Base-by-base conservation (phyloP, 768 basidiomycete species). In the Candolleomyces aberdarensis region DNA sequence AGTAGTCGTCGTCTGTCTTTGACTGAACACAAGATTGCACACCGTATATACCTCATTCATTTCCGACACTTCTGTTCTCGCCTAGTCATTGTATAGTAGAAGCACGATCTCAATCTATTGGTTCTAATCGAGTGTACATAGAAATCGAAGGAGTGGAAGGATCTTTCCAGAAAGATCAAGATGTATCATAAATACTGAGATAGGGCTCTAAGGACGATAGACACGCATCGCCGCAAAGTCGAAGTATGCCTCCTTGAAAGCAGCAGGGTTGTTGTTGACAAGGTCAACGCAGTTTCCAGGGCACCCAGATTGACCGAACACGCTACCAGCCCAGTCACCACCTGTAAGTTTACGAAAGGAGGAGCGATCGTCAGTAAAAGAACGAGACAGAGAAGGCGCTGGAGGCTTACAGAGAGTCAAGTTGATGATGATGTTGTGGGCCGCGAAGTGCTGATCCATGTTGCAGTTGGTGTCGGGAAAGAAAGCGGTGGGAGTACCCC, bases 201-300 rank as follows among this genome's bases (percentile, higher is more conserved):
- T 36, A 5, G 5, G 6, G 36, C 36, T 46, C 19, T 46, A 46
- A 46, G 44, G 44, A 46, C 15, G 46, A 56, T 78, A 78, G 2
- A 78, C 66, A 40, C 78, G 79, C 53, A 91, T 71, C 1, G 81
- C 79, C 31, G 80, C 81, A 70, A 92, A 78, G 43, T 89, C 82
- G 74, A 89, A 91, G 75, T 82, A 90, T 1, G 90, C 88, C 15
- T 84, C 72, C 19, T 64, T 48, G 71, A 90, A 91, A 11, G 83
- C 83, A 10, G 65, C 63, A 0, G 91, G 89, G 69, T 88, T 86
- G 66, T 80, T 78, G 73, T 83, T 78, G 53, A 88, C 86, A 65
- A 74, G 85, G 57, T 82, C 59, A 20, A 44, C 29, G 32, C 64
- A 65, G 20, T 19, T 65, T 5, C 32, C 36, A 29, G 61, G 64